These are phyloP conservation scores for Trichoderma sp. DNA, from an alignment of 2,329 filamentous ascomycete species.

Conservation along the genomic window DNA sequence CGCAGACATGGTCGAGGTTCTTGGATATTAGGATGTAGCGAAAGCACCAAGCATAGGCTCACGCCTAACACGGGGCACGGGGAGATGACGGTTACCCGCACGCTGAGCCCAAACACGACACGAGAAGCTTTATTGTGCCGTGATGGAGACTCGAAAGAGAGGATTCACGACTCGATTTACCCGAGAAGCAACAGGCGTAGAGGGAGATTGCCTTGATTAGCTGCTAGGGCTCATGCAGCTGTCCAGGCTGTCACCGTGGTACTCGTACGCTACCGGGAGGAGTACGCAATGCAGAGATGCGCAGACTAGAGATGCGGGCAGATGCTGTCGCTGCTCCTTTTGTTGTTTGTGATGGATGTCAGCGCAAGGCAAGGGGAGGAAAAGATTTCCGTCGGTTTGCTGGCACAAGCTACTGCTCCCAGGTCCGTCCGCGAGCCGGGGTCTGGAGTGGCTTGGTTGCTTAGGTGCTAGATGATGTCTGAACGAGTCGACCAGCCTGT, in stretches of 20 bases:
- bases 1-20: slow-evolving; percentile 38
- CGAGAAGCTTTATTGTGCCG: neutral
- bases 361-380: neutral
- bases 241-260: neutral
- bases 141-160: neutral
- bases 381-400: slow-evolving; percentile 16
- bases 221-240: slow-evolving; percentile 8
- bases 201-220: neutral
- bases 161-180: neutral
- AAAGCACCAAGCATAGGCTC: neutral
- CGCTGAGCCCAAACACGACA: neutral
- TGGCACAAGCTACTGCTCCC: slow-evolving; percentile 12
- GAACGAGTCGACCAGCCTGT: neutral
- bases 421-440: slow-evolving; percentile 14
- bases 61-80: neutral
- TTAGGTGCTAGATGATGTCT: neutral
- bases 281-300: slow-evolving; percentile 2
- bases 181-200: neutral
- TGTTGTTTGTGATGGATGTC: neutral
- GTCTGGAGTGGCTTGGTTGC: slow-evolving; percentile 9
- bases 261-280: neutral
- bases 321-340: neutral
- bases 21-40: neutral
- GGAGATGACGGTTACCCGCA: neutral
- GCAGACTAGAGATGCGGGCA: slow-evolving; percentile 1